phyloP scores from a whole-genome alignment of 805 yeast genomes.

The Starmerella stellata region DNA sequence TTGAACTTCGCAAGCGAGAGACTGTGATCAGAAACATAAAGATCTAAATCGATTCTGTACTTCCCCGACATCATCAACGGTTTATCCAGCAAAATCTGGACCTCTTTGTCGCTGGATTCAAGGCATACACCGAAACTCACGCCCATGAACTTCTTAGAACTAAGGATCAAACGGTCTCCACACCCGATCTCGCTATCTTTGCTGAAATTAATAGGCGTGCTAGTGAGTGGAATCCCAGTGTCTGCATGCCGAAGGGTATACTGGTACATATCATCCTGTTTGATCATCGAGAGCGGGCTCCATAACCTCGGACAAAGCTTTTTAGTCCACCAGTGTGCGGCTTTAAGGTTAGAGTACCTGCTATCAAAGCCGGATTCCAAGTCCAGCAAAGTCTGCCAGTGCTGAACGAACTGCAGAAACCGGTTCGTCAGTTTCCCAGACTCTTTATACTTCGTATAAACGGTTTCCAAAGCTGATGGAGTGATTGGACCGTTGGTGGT shows the following conservation, averaged over 20 bases:
- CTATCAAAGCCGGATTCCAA: slow-evolving; percentile 58
- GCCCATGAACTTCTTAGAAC: slow-evolving; percentile 15
- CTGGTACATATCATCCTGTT: background rate
- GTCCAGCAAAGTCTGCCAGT: slow-evolving; percentile 58
- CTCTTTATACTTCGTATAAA: slow-evolving; percentile 2
- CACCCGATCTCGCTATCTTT: too few species aligned
- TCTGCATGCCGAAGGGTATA: background rate
- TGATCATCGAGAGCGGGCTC: background rate
- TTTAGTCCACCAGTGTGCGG: slow-evolving; percentile 22
- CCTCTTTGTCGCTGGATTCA: background rate
- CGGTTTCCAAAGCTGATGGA: slow-evolving; percentile 1
- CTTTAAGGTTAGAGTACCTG: slow-evolving; percentile 34
- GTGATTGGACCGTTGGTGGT: too few species aligned
- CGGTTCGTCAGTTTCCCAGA: slow-evolving; percentile 16
- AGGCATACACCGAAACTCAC: slow-evolving; percentile 7
- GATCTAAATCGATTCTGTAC: slow-evolving; percentile 66
- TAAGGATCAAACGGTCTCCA: slow-evolving; percentile 8
- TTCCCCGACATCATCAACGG: slow-evolving; percentile 7
- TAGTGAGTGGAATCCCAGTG: background rate
- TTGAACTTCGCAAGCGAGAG: slow-evolving; percentile 63
- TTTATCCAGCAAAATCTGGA: slow-evolving; percentile 1
- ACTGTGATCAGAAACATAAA: slow-evolving; percentile 58
- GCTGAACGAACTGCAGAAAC: slow-evolving; percentile 40
- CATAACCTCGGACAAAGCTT: slow-evolving; percentile 1
- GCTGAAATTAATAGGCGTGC: background rate